These are phyloP conservation scores for Striga hermonthica DNA, from an alignment of 305 asterid genomes.

Conservation along the genomic window DNA sequence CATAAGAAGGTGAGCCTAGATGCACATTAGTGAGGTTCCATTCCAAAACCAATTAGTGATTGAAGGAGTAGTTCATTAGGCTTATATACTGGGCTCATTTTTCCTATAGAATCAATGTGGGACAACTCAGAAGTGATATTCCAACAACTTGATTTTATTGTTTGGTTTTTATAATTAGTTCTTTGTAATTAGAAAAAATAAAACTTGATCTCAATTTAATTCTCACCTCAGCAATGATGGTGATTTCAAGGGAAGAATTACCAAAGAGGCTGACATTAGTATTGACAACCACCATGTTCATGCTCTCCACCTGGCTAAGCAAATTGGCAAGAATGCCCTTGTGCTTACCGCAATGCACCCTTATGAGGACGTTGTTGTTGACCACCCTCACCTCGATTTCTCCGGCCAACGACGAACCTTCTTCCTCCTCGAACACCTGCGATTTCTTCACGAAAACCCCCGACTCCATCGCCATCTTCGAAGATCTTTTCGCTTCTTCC, in stretches of 20 bases:
- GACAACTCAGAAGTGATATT: no score
- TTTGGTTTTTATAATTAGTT: no score
- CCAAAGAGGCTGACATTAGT: slow-evolving; percentile 38
- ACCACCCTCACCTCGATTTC: slow-evolving; percentile 32
- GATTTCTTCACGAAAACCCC: slow-evolving; percentile 11
- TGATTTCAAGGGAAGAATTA: slow-evolving; percentile 26
- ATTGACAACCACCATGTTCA: slow-evolving; percentile 33
- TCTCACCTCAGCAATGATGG: slow-evolving; percentile 38
- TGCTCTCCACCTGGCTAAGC: slow-evolving; percentile 34
- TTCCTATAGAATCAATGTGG: no score
- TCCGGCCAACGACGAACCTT: slow-evolving; percentile 33
- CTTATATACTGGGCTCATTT: no score
- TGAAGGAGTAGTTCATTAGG: no score
- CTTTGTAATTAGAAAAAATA: neutral
- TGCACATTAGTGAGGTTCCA: no score
- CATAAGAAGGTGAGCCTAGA: no score
- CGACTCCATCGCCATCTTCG: slow-evolving; percentile 11
- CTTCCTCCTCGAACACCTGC: slow-evolving; percentile 8
- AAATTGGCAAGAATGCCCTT: slow-evolving; percentile 32
- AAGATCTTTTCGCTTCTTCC: slow-evolving; percentile 6
- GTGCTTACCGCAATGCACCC: slow-evolving; percentile 33
- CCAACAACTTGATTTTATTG: no score
- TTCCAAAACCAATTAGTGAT: no score
- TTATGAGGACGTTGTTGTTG: slow-evolving; percentile 31
- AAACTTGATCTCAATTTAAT: no score